Evolutionary conservation across 257 asterid genomes (phyloP), one percentile per base, ranked within the genome.

Genomic region (Scutellaria barbata): DNA sequence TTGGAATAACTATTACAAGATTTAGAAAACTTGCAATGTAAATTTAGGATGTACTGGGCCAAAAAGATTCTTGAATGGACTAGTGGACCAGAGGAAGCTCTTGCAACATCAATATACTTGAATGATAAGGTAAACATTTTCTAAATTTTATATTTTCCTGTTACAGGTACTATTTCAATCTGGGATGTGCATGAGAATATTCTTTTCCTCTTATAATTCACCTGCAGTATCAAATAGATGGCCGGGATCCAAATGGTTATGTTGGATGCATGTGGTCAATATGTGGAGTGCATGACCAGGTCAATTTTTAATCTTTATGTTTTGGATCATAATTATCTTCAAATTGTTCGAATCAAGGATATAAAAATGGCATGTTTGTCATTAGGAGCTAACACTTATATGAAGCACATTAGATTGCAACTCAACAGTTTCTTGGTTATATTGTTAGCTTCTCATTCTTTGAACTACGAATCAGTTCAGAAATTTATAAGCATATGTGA

Each of bases 191-290:
- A 17, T 52, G 48, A 45, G 14, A 55, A 40, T 57, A 35, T 69
- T 17, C 20, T 9, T 30, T 57, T 1, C 25, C 20, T 53, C 53
- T 7, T 66, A 16, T 42, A 8, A 18, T 47, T 57, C 42, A 42
- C 9, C 35, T 81, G 84, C 92, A 95, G 99, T 92, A 89, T 79
- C 89, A 89, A 17, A 85, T 92, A 48, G 99, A 95, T 51, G 98
- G 99, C 17, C 82, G 99, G 76, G 98, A 95, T 78, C 98, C 99
- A 68, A 92, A 67, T 77, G 99, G 99, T 20, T 95, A 95, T 46
- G 99, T 95, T 12, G 99, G 99, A 63, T 95, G 99, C 91, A 92
- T 95, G 99, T 95, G 99, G 99, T 91, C 99, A 1, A 89, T 91
- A 47, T 95, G 99, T 68, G 99, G 99, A 63, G 76, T 95, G 58